A percentile compares a stretch with the other conserved stretches of the same genome.
These are phyloP conservation scores for Fusarium dimerum DNA, from an alignment of 2,329 filamentous ascomycete genomes.

Conservation along the genomic window DNA sequence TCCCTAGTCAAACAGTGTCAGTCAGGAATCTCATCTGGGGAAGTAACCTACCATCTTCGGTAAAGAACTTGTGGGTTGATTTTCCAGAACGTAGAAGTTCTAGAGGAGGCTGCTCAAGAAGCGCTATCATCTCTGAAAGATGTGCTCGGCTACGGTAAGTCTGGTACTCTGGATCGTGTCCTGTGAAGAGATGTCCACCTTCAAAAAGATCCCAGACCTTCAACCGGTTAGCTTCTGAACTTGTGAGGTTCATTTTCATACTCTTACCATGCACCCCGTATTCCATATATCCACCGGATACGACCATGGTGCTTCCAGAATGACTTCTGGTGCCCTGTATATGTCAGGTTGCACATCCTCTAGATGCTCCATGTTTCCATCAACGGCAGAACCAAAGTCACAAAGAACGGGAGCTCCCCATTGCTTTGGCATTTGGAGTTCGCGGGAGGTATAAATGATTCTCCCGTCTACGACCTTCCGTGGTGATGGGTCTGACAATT, in stretches of 20 bases:
- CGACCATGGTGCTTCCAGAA: constrained; percentile 46
- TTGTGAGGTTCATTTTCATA: fast-evolving
- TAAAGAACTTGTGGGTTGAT: constrained; percentile 40
- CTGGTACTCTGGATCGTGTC: constrained; percentile 37
- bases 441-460: constrained; percentile 44
- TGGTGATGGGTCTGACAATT: constrained; percentile 40
- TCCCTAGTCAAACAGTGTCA: constrained; percentile 23
- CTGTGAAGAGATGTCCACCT: constrained; percentile 45
- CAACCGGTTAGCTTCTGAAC: not conserved
- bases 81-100: constrained; percentile 35
- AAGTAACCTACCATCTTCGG: constrained; percentile 32
- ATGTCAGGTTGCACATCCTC: constrained; percentile 42
- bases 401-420: constrained; percentile 43
- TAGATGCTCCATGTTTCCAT: constrained; percentile 33
- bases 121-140: constrained; percentile 48
- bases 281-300: constrained; percentile 55
- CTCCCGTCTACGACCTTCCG: constrained; percentile 43
- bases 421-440: constrained; percentile 35
- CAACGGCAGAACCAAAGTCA: constrained; percentile 50
- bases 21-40: constrained; percentile 1
- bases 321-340: constrained; percentile 48
- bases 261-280: constrained; percentile 49
- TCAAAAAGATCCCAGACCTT: constrained; percentile 54
- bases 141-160: constrained; percentile 46
- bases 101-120: constrained; percentile 45